Base-by-base conservation (phyloP, 179 eudicot genomes). In the Amaranthus tricolor region DNA sequence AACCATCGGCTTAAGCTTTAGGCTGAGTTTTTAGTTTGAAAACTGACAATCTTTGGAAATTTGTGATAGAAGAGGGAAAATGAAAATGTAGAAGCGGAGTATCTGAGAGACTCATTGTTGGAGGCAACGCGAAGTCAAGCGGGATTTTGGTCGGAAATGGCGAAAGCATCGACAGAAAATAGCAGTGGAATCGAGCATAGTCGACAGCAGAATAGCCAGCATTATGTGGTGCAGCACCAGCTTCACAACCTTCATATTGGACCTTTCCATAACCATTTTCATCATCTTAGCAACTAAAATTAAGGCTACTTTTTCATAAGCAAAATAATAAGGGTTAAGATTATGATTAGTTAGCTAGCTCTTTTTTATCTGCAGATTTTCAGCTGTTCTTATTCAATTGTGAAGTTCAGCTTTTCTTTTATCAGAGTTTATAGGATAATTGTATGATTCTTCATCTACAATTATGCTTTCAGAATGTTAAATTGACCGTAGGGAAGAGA, bases 71-170 rank as follows among this genome's bases (percentile, higher is more conserved):
- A 80, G 80, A 88, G 81, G 81, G 92, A 92, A 43, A 80, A 82
- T 70, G 99, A 95, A 71, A 82, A 81, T 49, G 89, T 94, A 16
- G 90, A 87, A 75, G 96, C 95, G 13, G 96, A 94, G 50, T 74
- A 89, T 82, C 77, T 92, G 13, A 94, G 92, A 72, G 95, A 94
- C 51, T 90, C 98, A 1, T 68, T 94, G 80, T 85, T 90, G 0
- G 90, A 94, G 81, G 85, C 91, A 68, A 94, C 96, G 6, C 77
- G 97, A 63, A 85, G 82, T 47, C 90, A 90, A 70, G 69, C 74
- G 0, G 82, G 78, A 44, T 83, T 77, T 21, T 93, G 98, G 93
- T 76, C 86, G 2, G 85, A 80, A 19, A 75, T 84, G 76, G 75
- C 76, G 14, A 78, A 59, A 53, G 81, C 78, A 45, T 61, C 78